Conservation (phyloP, 768 basidiomycete species). For the Tricholoma terreum region DNA sequence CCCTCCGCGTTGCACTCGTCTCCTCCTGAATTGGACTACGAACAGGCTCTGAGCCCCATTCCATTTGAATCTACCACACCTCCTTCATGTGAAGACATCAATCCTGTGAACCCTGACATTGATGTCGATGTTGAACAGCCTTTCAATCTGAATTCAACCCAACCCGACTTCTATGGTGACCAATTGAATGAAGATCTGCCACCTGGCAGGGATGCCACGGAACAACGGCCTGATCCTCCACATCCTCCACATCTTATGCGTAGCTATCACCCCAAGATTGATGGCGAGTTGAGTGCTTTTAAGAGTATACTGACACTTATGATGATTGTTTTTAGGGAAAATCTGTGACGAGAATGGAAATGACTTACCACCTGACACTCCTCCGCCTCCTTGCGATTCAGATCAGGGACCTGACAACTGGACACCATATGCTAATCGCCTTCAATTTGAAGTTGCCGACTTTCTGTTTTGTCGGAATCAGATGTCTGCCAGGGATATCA, state of each 20-base stretch:
- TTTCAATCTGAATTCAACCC: background rate
- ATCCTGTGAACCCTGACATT: too few species aligned
- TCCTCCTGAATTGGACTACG: background rate
- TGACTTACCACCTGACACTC: too few species aligned
- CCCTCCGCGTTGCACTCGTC: background rate
- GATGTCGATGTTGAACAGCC: background rate
- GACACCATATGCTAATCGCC: too few species aligned
- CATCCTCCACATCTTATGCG: background rate
- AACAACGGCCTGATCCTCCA: too few species aligned
- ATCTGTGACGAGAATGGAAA: too few species aligned
- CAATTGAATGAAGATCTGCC: too few species aligned
- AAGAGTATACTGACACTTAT: background rate
- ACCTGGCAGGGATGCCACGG: too few species aligned
- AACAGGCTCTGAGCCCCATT: background rate
- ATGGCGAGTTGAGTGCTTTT: background rate
- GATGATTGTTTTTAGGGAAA: background rate
- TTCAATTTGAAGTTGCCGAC: too few species aligned
- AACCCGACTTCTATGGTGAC: too few species aligned
- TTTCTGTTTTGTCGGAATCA: background rate
- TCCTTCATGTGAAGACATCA: background rate
- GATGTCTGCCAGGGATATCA: background rate
- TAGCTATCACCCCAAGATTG: background rate
- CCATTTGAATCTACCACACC: background rate
- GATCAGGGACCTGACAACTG: too few species aligned
- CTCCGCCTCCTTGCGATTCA: too few species aligned